Conservation (phyloP, 306 rosid genomes). For the Vigna reflexopilosa region DNA sequence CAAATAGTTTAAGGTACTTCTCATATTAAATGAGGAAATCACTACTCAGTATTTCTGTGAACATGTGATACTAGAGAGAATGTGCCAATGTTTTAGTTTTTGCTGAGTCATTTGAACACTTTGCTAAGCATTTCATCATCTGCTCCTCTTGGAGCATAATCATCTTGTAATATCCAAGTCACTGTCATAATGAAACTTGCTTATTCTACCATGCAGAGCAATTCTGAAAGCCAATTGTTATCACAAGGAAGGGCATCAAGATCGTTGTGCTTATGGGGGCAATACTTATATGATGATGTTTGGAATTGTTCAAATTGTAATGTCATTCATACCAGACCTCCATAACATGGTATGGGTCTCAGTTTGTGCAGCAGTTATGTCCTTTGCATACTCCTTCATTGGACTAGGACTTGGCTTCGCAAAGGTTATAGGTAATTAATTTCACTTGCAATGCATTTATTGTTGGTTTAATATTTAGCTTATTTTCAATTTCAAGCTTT, state of each 20-base stretch:
- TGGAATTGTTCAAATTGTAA: conserved; percentile 70
- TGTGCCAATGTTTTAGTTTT: too few relatives aligned
- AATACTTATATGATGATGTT: conserved; percentile 65
- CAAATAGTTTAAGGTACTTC: conserved; percentile 65
- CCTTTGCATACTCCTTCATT: conserved; percentile 64
- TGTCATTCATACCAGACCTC: conserved; percentile 83
- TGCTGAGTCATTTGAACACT: too few relatives aligned
- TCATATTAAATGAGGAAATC: not conserved
- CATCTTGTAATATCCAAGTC: too few relatives aligned
- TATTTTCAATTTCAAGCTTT: not conserved
- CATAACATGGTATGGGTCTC: conserved; percentile 77
- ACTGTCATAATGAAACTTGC: not conserved
- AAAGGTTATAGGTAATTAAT: conserved; percentile 55
- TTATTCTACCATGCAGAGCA: conserved; percentile 58
- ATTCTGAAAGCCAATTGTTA: conserved; percentile 76
- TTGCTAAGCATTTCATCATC: too few relatives aligned
- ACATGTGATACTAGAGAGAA: too few relatives aligned
- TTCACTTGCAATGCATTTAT: not conserved
- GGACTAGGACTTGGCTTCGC: conserved; percentile 74
- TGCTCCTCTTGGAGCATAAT: too few relatives aligned
- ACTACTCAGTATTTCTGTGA: too few relatives aligned
- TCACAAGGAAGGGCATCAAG: conserved; percentile 77
- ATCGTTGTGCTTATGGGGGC: conserved; percentile 63
- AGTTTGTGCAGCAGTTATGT: conserved; percentile 65
- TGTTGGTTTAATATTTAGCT: conserved; percentile 4